Evolutionary conservation across 2,329 filamentous ascomycete species (phyloP).

Genomic region (Metarhizium sp.): DNA sequence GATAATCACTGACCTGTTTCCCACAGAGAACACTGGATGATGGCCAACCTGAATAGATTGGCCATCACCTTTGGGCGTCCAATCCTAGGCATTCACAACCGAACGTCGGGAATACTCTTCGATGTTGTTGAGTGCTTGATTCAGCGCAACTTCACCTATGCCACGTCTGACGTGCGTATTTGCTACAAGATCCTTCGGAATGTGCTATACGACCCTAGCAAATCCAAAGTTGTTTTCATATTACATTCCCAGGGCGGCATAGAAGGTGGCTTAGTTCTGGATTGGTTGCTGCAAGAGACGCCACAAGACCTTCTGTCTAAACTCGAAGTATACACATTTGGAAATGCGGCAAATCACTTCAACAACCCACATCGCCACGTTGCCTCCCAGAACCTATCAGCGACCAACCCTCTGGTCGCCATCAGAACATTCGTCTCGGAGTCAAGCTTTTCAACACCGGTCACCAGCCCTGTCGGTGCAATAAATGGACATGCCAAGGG

Average conservation of each 20-base stretch:
- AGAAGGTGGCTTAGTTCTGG: constrained; percentile 61
- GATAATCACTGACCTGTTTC: background rate
- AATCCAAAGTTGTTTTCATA: constrained; percentile 63
- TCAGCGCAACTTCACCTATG: constrained; percentile 65
- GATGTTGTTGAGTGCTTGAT: constrained; percentile 70
- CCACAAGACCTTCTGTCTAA: constrained; percentile 56
- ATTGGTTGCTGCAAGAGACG: constrained; percentile 68
- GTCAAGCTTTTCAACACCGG: constrained; percentile 20
- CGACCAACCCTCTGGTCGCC: constrained; percentile 24
- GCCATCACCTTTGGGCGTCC: constrained; percentile 63
- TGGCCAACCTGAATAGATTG: constrained; percentile 61
- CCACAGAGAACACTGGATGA: constrained; percentile 52
- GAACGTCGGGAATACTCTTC: constrained; percentile 64
- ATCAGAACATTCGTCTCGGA: constrained; percentile 26
- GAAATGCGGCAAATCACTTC: constrained; percentile 71
- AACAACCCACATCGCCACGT: constrained; percentile 59
- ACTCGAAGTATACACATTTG: constrained; percentile 71
- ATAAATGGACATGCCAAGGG: constrained; percentile 9
- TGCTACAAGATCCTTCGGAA: constrained; percentile 55
- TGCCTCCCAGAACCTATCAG: constrained; percentile 29
- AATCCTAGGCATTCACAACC: constrained; percentile 66
- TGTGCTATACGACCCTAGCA: constrained; percentile 49
- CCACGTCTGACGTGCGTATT: constrained; percentile 55
- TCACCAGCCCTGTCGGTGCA: constrained; percentile 11
- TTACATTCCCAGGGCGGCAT: constrained; percentile 73